Base-by-base conservation (phyloP, 1,284 basidiomycete genomes). In the Tylopilus sp. region DNA sequence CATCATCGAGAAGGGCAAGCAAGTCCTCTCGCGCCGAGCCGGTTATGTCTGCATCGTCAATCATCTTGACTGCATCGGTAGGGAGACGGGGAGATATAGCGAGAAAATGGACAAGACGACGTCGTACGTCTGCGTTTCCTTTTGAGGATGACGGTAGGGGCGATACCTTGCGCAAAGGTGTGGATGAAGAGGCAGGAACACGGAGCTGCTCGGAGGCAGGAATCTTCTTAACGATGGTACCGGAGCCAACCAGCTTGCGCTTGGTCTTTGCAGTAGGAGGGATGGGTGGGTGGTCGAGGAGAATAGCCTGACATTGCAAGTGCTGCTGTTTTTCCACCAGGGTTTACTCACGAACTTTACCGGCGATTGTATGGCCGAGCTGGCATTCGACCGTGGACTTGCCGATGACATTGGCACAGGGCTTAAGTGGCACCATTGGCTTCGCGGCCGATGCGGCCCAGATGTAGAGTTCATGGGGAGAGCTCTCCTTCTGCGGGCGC, bases 381-480 rank as follows among this genome's bases (percentile, higher is more conserved):
- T 90, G 82, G 58, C 85, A 85, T 61, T 89, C 87, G 65, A 93
- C 87, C 51, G 80, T 81, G 73, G 91, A 86, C 74, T 89, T 92
- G 51, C 90, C 90, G 22, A 86, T 82, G 53, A 94, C 86, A 69
- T 87, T 89, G 64, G 91, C 92, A 69, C 89, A 86, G n/a, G 90
- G 85, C 74, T 90, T 91, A 68, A 94, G 85, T 1, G 90, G 87
- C 0, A 86, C 85, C 69, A 81, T 86, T 38, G 85, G 87, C 76
- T 88, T 89, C 41, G 81, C 78, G 9, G 84, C 80, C n/a, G 85
- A 83, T 44, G 87, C 80, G 19, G 86, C 81, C 18, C 91, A 86
- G 24, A 93, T 83, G 77, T 91, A 94, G 53, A 94, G 83, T 69
- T 94, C 92, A 70, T 92, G 90, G 16, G 84, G 80, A 1, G 82